Conservation (phyloP, 2,329 filamentous ascomycete species). For the Lecanosticta acicola region DNA sequence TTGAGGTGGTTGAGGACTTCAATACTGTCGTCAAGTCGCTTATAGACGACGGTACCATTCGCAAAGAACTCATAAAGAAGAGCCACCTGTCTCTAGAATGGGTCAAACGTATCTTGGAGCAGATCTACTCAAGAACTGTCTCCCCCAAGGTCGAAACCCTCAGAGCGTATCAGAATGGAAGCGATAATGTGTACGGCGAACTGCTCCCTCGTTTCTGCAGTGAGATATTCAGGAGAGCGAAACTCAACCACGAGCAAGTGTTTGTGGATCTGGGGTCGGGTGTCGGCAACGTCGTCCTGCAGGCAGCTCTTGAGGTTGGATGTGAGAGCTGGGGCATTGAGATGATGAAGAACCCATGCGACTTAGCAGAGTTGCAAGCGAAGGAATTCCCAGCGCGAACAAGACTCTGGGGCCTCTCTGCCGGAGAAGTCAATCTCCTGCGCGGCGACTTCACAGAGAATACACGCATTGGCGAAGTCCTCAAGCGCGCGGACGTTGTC, state of each 20-base stretch:
- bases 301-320: slow-evolving; percentile 86
- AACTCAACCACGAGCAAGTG: slow-evolving; percentile 73
- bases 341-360: slow-evolving; percentile 86
- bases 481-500: slow-evolving; percentile 87
- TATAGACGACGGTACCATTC: slow-evolving; percentile 64
- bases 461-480: slow-evolving; percentile 60
- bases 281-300: slow-evolving; percentile 90
- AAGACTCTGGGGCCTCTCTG: slow-evolving; percentile 78
- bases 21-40: slow-evolving; percentile 64
- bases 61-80: slow-evolving; percentile 62
- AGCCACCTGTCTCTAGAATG: slow-evolving; percentile 71
- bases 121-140: slow-evolving; percentile 88
- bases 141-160: slow-evolving; percentile 81
- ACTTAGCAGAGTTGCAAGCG: slow-evolving; percentile 72
- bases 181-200: slow-evolving; percentile 92
- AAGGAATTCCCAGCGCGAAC: slow-evolving; percentile 80
- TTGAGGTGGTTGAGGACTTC: slow-evolving; percentile 66
- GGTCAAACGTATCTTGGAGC: slow-evolving; percentile 57
- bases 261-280: slow-evolving; percentile 95
- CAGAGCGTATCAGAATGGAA: slow-evolving; percentile 79
- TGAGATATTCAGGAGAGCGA: slow-evolving; percentile 70
- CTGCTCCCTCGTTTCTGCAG: slow-evolving; percentile 79
- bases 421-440: slow-evolving; percentile 73
- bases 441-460: slow-evolving; percentile 79
- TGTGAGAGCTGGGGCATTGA: slow-evolving; percentile 96